phyloP scores from a whole-genome alignment of 2,329 filamentous ascomycete genomes.

The Neofusicoccum kwambonambiense region DNA sequence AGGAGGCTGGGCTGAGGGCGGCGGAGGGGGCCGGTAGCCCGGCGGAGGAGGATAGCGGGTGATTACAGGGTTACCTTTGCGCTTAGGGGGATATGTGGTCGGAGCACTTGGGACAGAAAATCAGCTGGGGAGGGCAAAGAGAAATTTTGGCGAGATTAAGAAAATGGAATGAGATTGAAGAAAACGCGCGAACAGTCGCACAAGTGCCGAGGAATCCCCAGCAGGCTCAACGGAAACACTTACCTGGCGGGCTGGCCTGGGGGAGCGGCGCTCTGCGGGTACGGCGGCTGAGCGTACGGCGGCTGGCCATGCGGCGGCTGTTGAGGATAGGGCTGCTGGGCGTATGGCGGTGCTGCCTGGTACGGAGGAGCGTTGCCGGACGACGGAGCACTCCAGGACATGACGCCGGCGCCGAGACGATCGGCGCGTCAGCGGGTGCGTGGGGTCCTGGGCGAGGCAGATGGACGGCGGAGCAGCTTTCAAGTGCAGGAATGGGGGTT shows the following conservation, averaged over 20 bases:
- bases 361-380: conserved; percentile 32
- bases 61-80: conserved; percentile 49
- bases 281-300: conserved; percentile 28
- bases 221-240: conserved; percentile 22
- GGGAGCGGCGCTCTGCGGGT: conserved; percentile 27
- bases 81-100: conserved; percentile 39
- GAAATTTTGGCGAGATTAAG: conserved; percentile 6
- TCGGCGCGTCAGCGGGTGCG: neutral
- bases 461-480: too few species aligned
- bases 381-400: conserved; percentile 38
- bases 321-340: conserved; percentile 24
- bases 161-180: neutral
- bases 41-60: conserved; percentile 51
- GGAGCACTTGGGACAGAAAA: conserved; percentile 10
- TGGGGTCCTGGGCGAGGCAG: neutral
- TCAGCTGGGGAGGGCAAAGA: conserved; percentile 7
- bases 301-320: conserved; percentile 19
- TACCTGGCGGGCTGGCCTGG: conserved; percentile 32
- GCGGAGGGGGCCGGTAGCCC: conserved; percentile 40
- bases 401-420: conserved; percentile 18
- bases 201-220: conserved; percentile 1
- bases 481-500: neutral
- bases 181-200: conserved; percentile 5
- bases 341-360: conserved; percentile 30
- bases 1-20: conserved; percentile 17